These are phyloP conservation scores for Boletus vinaceobasis DNA, from an alignment of 768 basidiomycete species.

Conservation along the genomic window DNA sequence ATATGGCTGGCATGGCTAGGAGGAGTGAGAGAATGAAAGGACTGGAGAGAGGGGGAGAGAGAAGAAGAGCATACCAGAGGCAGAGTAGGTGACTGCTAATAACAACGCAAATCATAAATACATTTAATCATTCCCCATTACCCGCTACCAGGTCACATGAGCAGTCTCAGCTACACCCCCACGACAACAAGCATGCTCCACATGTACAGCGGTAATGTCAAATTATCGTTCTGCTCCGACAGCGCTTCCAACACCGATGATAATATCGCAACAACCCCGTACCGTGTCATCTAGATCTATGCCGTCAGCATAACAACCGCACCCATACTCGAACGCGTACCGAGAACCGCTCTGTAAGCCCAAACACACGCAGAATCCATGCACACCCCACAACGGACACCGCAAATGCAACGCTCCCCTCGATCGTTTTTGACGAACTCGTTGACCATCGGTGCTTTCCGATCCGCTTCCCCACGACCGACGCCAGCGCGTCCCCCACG, in stretches of 20 bases:
- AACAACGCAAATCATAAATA: background rate
- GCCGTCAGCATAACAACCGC: slow-evolving; percentile 16
- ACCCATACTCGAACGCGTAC: slow-evolving; percentile 42
- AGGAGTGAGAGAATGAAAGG: too few species aligned
- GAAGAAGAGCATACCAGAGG: background rate
- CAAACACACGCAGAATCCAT: slow-evolving; percentile 65
- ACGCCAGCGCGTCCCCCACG: slow-evolving; percentile 92
- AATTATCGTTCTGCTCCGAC: slow-evolving; percentile 95
- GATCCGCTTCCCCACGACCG: slow-evolving; percentile 83
- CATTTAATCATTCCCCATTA: slow-evolving; percentile 13
- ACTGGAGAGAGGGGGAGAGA: background rate
- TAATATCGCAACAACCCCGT: slow-evolving; percentile 57
- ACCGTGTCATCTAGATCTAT: slow-evolving; percentile 56
- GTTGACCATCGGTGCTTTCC: slow-evolving; percentile 84
- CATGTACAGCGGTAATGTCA: slow-evolving; percentile 93
- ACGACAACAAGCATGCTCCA: slow-evolving; percentile 82
- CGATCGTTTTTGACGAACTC: slow-evolving; percentile 81
- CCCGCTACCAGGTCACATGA: slow-evolving; percentile 27
- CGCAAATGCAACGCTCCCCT: slow-evolving; percentile 85
- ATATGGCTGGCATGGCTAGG: background rate
- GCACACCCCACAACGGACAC: slow-evolving; percentile 66
- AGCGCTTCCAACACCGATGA: slow-evolving; percentile 83
- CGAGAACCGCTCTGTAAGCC: slow-evolving; percentile 71
- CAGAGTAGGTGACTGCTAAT: background rate
- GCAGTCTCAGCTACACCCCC: slow-evolving; percentile 23